Percentiles rank a stretch among this genome's conserved stretches.
Conservation (phyloP, 2,329 filamentous ascomycete species). For the Colletotrichum tropicicola region DNA sequence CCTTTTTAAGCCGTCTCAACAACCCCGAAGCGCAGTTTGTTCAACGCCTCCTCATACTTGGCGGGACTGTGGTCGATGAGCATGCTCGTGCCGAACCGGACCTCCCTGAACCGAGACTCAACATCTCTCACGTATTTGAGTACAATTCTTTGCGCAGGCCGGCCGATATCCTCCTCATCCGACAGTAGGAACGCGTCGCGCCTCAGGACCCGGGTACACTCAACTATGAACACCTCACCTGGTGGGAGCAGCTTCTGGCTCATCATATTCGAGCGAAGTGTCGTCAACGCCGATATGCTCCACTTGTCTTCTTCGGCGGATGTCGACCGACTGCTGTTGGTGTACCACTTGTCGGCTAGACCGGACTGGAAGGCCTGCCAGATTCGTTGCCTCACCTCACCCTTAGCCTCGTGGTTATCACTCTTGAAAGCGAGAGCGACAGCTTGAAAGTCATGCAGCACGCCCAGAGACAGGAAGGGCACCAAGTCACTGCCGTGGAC, state of each 20-base stretch:
- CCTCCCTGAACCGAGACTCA: conserved; percentile 74
- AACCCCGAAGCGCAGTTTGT: conserved; percentile 63
- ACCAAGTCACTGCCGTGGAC: conserved; percentile 80
- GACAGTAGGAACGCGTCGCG: conserved; percentile 68
- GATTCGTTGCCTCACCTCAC: conserved; percentile 72
- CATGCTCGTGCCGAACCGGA: conserved; percentile 78
- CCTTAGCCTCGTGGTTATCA: conserved; percentile 73
- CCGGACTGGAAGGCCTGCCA: conserved; percentile 72
- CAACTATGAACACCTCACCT: conserved; percentile 79
- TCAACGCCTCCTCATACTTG: conserved; percentile 75
- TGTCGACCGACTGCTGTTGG: conserved; percentile 39
- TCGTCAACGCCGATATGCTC: conserved; percentile 74
- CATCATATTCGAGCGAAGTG: conserved; percentile 73
- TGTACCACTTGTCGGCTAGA: conserved; percentile 69
- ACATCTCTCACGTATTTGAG: conserved; percentile 78
- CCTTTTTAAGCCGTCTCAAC: conserved; percentile 37
- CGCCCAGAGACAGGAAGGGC: conserved; percentile 76
- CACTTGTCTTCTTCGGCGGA: conserved; percentile 71
- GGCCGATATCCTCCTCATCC: conserved; percentile 61
- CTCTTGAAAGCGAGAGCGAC: conserved; percentile 77
- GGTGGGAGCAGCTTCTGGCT: conserved; percentile 77
- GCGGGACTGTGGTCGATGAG: conserved; percentile 80
- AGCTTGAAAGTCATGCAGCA: conserved; percentile 79
- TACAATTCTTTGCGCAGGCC: conserved; percentile 74
- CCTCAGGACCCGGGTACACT: conserved; percentile 73